Evolutionary conservation across 2,329 filamentous ascomycete species (phyloP).

Genomic region (Aspergillus fructus): DNA sequence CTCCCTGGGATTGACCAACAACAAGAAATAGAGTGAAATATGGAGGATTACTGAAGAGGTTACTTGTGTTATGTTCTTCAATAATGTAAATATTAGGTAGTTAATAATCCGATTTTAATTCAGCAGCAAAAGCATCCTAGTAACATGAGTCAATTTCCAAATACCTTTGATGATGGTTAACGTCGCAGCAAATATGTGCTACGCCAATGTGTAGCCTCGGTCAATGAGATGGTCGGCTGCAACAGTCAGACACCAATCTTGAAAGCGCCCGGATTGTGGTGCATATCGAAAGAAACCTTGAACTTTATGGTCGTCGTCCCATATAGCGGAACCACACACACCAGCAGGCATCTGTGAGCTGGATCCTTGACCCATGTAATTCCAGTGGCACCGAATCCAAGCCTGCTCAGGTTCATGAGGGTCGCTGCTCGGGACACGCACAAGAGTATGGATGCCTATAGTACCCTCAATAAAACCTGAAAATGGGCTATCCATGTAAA

Average conservation of each 20-base stretch:
- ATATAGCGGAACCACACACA: slow-evolving; percentile 13
- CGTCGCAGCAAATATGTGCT: background rate
- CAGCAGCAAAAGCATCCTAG: background rate
- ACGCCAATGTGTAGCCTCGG: slow-evolving; percentile 3
- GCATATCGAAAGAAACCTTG: slow-evolving; percentile 17
- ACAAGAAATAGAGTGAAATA: slow-evolving; percentile 42
- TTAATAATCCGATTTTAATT: background rate
- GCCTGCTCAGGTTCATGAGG: background rate
- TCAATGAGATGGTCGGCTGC: slow-evolving; percentile 11
- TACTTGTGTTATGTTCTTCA: background rate
- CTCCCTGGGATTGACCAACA: slow-evolving; percentile 45
- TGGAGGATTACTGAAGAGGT: background rate
- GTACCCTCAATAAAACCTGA: background rate
- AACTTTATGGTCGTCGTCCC: slow-evolving; percentile 9
- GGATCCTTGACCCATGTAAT: slow-evolving; percentile 14
- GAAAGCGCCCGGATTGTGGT: slow-evolving; percentile 8
- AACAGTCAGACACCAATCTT: slow-evolving; percentile 14
- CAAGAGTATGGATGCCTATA: background rate
- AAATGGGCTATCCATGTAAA: slow-evolving; percentile 5
- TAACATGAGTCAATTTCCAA: too few species aligned
- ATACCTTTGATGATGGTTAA: background rate
- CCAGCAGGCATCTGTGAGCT: slow-evolving; percentile 3
- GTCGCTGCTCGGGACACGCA: background rate
- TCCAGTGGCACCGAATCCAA: slow-evolving; percentile 14
- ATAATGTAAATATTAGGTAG: background rate